These are phyloP conservation scores for Fusarium mexicanum DNA, from an alignment of 2,329 filamentous ascomycete genomes.

Conservation along the genomic window DNA sequence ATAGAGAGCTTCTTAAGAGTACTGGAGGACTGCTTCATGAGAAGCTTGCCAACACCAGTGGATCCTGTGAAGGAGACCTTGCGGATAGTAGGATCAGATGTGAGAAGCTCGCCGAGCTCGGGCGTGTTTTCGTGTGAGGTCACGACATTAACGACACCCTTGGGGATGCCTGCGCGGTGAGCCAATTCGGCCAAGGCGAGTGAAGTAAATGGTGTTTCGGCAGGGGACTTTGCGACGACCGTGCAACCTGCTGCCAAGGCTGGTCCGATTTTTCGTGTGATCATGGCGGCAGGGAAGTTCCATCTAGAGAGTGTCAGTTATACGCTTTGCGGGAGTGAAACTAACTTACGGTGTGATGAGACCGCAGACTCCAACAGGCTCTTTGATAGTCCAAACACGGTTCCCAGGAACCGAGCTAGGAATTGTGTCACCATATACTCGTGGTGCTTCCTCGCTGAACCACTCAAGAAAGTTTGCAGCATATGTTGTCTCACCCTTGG, in stretches of 20 bases:
- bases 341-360: conserved; percentile 74
- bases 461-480: conserved; percentile 82
- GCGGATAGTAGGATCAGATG: conserved; percentile 75
- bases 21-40: conserved; percentile 89
- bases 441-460: conserved; percentile 82
- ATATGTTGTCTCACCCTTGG: conserved; percentile 76
- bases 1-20: conserved; percentile 87
- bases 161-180: conserved; percentile 86
- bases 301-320: conserved; percentile 58
- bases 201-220: conserved; percentile 91
- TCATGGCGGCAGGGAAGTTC: conserved; percentile 87
- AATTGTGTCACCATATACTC: conserved; percentile 79
- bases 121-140: conserved; percentile 83
- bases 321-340: not conserved
- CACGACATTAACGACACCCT: conserved; percentile 90
- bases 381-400: conserved; percentile 80
- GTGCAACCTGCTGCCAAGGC: conserved; percentile 95
- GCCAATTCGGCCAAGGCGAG: conserved; percentile 89
- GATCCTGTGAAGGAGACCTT: conserved; percentile 96
- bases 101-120: conserved; percentile 80
- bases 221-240: conserved; percentile 89
- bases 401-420: conserved; percentile 75
- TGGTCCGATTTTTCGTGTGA: conserved; percentile 75
- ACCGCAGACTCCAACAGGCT: conserved; percentile 85
- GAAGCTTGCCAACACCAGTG: conserved; percentile 72